Evolutionary conservation across 2,329 filamentous ascomycete genomes (phyloP), one percentile per base, ranked within the genome.

Genomic region (Pseudopyrenochaeta lycopersici): DNA sequence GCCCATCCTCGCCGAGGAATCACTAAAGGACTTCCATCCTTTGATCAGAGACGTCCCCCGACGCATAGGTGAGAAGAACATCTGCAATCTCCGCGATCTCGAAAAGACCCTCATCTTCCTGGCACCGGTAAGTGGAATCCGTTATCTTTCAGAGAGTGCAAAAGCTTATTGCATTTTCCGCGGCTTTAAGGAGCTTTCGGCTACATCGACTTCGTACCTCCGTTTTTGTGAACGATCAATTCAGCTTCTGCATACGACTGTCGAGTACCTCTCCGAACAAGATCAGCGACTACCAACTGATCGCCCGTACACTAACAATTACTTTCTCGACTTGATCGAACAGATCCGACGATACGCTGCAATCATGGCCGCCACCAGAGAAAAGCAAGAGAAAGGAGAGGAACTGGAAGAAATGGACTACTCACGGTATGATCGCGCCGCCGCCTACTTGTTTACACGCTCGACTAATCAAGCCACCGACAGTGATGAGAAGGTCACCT

Each of bases 261-360:
- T 96, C 77, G 88, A 92, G 77, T 89, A 89, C 77, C 84, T 97
- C 62, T 89, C 86, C 82, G 92, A 96, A 74, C 88, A 88, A 74
- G 93, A 98, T 76, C 91, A 94, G 80, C 88, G 89, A 64, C 87
- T 91, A 75, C 90, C 91, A 55, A 82, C 86, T 77, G 94, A 98
- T 77, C 88, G 90, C 69, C 92, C 92, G 64, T 98, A 97, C 82
- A 95, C 89, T 84, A 92, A 90, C 84, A 91, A 91, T 74, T 98
- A 98, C 80, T 97, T 97, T 76, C 89, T 97, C 80, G 94, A 98
- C 81, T 88, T 98, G 57, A 89, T 96, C 76, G 91, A 96, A 76
- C 93, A 97, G 85, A 92, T 97, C 68, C 87, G 88, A 74, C 86
- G 91, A 74, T 96, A 97, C 85, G 93, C 92, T 56, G 86, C 88